These are phyloP conservation scores for Cytospora leucostoma DNA, from an alignment of 2,329 filamentous ascomycete genomes.

Conservation along the genomic window DNA sequence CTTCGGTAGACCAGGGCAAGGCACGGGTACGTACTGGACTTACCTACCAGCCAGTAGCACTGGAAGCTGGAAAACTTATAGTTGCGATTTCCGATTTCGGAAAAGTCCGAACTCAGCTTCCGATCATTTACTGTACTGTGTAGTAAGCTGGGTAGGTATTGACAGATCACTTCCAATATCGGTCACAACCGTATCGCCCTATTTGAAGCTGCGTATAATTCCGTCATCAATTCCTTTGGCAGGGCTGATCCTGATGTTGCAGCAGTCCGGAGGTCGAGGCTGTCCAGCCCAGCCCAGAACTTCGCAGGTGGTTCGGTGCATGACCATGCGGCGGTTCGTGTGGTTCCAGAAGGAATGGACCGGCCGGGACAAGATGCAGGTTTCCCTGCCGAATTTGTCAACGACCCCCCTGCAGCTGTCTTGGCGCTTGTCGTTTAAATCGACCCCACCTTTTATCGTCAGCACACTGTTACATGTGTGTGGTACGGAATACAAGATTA, in stretches of 20 bases:
- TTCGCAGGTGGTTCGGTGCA: no score
- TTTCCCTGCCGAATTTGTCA: not conserved
- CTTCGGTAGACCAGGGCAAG: no score
- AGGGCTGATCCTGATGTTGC: not conserved
- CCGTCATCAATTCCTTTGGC: not conserved
- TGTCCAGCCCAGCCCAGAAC: not conserved
- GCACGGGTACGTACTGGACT: not conserved
- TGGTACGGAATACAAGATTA: not conserved
- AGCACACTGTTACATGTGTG: not conserved
- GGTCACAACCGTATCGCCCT: not conserved
- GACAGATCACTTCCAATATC: not conserved
- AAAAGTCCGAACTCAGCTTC: no score
- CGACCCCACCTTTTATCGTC: not conserved
- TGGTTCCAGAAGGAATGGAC: slow-evolving; percentile 1
- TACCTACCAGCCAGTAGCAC: no score
- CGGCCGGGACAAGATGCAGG: slow-evolving; percentile 6
- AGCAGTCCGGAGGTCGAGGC: not conserved
- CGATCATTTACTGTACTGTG: no score
- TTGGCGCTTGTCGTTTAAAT: slow-evolving; percentile 13
- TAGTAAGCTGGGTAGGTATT: no score
- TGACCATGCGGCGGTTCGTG: no score
- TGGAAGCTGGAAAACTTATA: no score
- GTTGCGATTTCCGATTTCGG: no score
- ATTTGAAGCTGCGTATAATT: not conserved
- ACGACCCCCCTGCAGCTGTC: slow-evolving; percentile 9